These are phyloP conservation scores for Paraphysoderma sedebokerense DNA, from an alignment of 371 early-diverging fungal genomes.

Conservation along the genomic window DNA sequence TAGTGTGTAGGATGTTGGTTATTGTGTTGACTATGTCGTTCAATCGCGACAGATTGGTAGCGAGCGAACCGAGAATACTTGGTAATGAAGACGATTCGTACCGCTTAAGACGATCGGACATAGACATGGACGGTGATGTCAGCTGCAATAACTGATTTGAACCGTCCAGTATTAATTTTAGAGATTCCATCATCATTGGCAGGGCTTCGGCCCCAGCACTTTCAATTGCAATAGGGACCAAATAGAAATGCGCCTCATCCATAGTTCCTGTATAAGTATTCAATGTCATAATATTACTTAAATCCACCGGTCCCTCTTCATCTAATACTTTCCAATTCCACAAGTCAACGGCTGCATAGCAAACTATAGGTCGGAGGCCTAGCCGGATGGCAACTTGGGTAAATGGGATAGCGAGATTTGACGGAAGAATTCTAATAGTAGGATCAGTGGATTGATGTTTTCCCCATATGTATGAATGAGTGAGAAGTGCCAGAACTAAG, in stretches of 20 bases:
- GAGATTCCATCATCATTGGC: conserved; percentile 11
- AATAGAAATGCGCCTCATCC: conserved; percentile 94
- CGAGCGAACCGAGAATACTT: too few species aligned
- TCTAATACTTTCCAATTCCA: conserved; percentile 81
- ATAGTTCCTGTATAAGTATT: conserved; percentile 72
- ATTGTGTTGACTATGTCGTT: conserved; percentile 40
- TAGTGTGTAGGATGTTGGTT: conserved; percentile 45
- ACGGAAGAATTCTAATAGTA: conserved; percentile 43
- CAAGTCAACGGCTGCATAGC: conserved; percentile 69
- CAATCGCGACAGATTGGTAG: not conserved
- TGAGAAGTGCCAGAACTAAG: conserved; percentile 64
- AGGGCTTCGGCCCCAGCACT: conserved; percentile 66
- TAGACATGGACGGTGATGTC: too few species aligned
- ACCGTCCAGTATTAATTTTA: conserved; percentile 8
- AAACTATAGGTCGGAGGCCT: conserved; percentile 68
- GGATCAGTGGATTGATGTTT: conserved; percentile 33
- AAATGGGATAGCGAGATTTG: conserved; percentile 71
- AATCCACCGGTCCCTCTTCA: conserved; percentile 41
- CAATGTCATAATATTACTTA: conserved; percentile 62
- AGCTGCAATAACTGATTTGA: too few species aligned
- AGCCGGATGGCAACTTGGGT: conserved; percentile 53
- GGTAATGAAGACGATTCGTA: too few species aligned
- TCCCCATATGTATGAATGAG: conserved; percentile 85
- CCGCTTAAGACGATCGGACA: too few species aligned
- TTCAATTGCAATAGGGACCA: conserved; percentile 80